These are phyloP conservation scores for Mortierella sp. DNA, from an alignment of 371 early-diverging fungal genomes.

Conservation along the genomic window DNA sequence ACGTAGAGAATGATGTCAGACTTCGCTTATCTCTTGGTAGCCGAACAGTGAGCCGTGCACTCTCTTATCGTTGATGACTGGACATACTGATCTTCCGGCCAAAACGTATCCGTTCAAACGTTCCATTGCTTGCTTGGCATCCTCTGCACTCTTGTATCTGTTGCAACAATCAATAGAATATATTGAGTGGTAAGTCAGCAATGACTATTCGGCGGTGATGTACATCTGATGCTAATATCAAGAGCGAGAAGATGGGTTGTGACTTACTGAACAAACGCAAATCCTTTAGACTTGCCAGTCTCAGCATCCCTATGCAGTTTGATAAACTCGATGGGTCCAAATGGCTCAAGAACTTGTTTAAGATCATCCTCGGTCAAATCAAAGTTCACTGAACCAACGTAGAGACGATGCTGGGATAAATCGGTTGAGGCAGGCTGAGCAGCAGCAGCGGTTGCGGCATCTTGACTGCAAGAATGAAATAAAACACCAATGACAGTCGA, in stretches of 20 bases:
- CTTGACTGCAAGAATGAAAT: slow-evolving; percentile 36
- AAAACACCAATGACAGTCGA: too few relatives aligned
- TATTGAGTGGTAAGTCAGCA: neutral
- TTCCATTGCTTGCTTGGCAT: slow-evolving; percentile 86
- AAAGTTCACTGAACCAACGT: slow-evolving; percentile 85
- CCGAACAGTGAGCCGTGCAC: too few relatives aligned
- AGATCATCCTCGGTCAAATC: slow-evolving; percentile 88
- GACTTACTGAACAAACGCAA: slow-evolving; percentile 86
- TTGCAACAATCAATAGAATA: neutral
- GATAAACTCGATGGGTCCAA: slow-evolving; percentile 88
- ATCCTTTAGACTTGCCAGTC: slow-evolving; percentile 88
- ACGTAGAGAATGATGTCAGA: slow-evolving; percentile 1
- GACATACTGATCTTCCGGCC: slow-evolving; percentile 73
- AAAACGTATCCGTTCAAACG: slow-evolving; percentile 90
- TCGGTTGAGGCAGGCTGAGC: slow-evolving; percentile 20
- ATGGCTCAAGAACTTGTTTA: slow-evolving; percentile 84
- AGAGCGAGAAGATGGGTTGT: neutral
- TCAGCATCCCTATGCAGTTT: slow-evolving; percentile 82
- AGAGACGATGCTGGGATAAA: slow-evolving; percentile 74
- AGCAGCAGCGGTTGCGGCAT: slow-evolving; percentile 49
- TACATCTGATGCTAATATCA: too few relatives aligned
- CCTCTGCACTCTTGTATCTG: slow-evolving; percentile 75
- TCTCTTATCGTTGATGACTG: too few relatives aligned
- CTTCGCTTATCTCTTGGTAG: too few relatives aligned
- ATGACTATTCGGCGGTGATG: too few relatives aligned